phyloP scores from a whole-genome alignment of 495 filamentous ascomycete genomes.

The Aspergillus sclerotioniger region DNA sequence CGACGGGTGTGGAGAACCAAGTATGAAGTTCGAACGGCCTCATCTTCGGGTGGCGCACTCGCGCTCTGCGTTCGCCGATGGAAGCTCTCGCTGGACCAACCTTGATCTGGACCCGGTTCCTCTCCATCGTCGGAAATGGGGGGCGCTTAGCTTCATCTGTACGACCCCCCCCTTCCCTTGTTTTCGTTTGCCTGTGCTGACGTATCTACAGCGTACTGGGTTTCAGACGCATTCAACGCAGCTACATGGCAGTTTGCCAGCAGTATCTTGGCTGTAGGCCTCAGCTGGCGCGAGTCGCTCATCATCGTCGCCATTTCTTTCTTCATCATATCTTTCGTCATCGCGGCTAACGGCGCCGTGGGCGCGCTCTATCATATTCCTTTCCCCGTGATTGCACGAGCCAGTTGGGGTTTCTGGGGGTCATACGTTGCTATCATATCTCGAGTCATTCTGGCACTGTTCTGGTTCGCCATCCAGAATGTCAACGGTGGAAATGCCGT shows the following conservation, averaged over 20 bases:
- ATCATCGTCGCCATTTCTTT: slow-evolving; percentile 60
- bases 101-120: slow-evolving; percentile 48
- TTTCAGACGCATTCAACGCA: slow-evolving; percentile 61
- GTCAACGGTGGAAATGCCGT: slow-evolving; percentile 65
- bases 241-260: slow-evolving; percentile 62
- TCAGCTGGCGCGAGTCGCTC: slow-evolving; percentile 60
- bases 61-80: slow-evolving; percentile 38
- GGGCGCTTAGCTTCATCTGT: slow-evolving; percentile 39
- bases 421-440: slow-evolving; percentile 66
- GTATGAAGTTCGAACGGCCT: slow-evolving; percentile 29
- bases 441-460: slow-evolving; percentile 64
- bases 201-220: slow-evolving; percentile 54
- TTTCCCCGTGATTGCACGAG: slow-evolving; percentile 66
- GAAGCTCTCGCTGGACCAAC: slow-evolving; percentile 44
- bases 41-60: slow-evolving; percentile 33
- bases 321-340: slow-evolving; percentile 61
- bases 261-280: slow-evolving; percentile 60
- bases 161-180: slow-evolving; percentile 5
- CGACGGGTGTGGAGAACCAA: background rate
- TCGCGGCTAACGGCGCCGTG: slow-evolving; percentile 62
- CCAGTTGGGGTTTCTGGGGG: slow-evolving; percentile 68
- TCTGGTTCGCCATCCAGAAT: slow-evolving; percentile 72
- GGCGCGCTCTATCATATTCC: slow-evolving; percentile 62
- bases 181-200: background rate
- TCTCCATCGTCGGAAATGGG: slow-evolving; percentile 41